Percentiles rank a stretch among this genome's conserved stretches.
phyloP scores from a whole-genome alignment of 192 early-diverging fungal species.

The Phycomyces blakesleeanus region DNA sequence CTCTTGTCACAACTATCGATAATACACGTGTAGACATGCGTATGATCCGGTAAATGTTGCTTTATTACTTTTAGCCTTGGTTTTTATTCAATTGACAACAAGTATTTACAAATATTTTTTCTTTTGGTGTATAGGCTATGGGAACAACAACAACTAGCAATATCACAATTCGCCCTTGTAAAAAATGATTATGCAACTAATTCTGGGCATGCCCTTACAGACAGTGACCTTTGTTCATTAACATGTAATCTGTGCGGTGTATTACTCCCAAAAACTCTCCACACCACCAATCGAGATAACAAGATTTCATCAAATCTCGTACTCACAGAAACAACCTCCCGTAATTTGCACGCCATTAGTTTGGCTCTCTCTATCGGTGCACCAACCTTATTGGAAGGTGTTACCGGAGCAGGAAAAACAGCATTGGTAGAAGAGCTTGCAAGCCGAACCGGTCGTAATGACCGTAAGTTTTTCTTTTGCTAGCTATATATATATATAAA shows the following conservation, averaged over 20 bases:
- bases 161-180: conserved; percentile 39
- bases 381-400: conserved; percentile 85
- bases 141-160: conserved; percentile 46
- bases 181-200: conserved; percentile 35
- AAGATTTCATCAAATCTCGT: conserved; percentile 50
- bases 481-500: conserved; percentile 3
- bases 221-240: conserved; percentile 44
- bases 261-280: conserved; percentile 44
- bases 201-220: conserved; percentile 12
- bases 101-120: no score
- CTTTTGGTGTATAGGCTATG: conserved; percentile 30
- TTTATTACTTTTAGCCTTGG: no score
- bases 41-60: conserved; percentile 39
- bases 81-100: no score
- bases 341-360: conserved; percentile 77
- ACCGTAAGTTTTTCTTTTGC: conserved; percentile 21
- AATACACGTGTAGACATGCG: conserved; percentile 27
- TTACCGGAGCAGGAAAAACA: conserved; percentile 87
- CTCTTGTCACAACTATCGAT: conserved; percentile 19
- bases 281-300: background rate
- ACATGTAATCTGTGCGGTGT: conserved; percentile 69
- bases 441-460: conserved; percentile 59
- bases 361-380: conserved; percentile 81
- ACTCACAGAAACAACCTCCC: conserved; percentile 70
- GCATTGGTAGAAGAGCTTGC: conserved; percentile 87